Evolutionary conservation across 768 basidiomycete genomes (phyloP), one percentile per base, ranked within the genome.

Genomic region (Russula earlei): DNA sequence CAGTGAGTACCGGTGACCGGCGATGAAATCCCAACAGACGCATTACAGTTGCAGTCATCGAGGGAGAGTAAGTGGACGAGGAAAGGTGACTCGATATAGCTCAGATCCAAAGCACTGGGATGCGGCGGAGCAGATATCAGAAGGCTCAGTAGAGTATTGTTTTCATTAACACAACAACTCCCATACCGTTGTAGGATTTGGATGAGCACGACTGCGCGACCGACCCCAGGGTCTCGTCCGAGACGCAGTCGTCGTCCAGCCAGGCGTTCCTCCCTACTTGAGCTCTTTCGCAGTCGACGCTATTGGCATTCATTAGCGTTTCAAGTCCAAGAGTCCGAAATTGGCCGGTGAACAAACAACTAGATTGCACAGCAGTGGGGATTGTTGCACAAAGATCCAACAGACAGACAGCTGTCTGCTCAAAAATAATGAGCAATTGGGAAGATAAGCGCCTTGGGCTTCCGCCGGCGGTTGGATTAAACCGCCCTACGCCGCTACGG

Each of bases 391-490:
- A 46, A 38, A 22, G 31, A 33, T 24, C 33, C 25, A 45, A 22
- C 7, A 15, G 24, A 1, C 44, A 1, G 19, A 36, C 17, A 27
- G 14, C 24, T n/a, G n/a, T n/a, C n/a, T n/a, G n/a, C n/a, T 10
- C 17, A 31, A 31, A 31, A 31, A 31, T 31, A 3, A 10, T 5
- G 7, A 5, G 10, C 29, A 10, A 31, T 31, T 5, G 29, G 7
- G 29, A 37, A 27, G 41, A 56, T 56, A 19, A 36, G 48, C 49
- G 55, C 55, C 46, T 2, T 36, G 14, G 29, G 19, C 3, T 33
- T 29, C 46, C 33, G 56, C 46, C 33, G 56, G 52, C 36, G 52
- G 48, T 58, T 34, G 34, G 19, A 34, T 24, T 31, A n/a, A n/a
- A n/a, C n/a, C n/a, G n/a, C n/a, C n/a, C n/a, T n/a, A n/a, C n/a